Percentiles rank a stretch among this genome's conserved stretches.
Conservation (phyloP, 805 yeast genomes). For the Millerozyma acaciae region DNA sequence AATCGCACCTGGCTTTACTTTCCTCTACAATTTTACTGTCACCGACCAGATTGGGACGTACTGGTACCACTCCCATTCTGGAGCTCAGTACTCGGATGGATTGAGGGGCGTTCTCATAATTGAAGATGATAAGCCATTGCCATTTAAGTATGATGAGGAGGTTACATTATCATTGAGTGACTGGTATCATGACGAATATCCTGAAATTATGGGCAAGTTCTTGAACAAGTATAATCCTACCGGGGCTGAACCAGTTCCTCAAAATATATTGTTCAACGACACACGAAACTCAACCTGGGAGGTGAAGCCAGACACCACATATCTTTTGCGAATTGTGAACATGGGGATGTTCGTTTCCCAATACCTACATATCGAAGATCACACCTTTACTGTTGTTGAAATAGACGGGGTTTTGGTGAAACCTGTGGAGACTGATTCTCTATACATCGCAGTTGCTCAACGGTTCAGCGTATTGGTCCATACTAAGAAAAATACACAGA, state of each 20-base stretch:
- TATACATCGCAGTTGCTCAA: constrained; percentile 89
- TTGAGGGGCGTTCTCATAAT: constrained; percentile 64
- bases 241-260: constrained; percentile 98
- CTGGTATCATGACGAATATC: constrained; percentile 76
- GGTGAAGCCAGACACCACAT: constrained; percentile 83
- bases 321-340: constrained; percentile 75
- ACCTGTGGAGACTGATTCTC: constrained; percentile 60
- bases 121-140: constrained; percentile 34
- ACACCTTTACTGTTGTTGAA: constrained; percentile 80
- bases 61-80: constrained; percentile 82
- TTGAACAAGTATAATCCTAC: constrained; percentile 81
- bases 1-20: constrained; percentile 35
- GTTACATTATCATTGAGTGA: constrained; percentile 65
- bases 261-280: constrained; percentile 73
- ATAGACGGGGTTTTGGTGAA: constrained; percentile 89
- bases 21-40: constrained; percentile 38
- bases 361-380: constrained; percentile 85
- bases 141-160: constrained; percentile 67
- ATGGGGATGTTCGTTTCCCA: constrained; percentile 91
- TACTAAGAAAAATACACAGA: constrained; percentile 59
- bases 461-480: constrained; percentile 77
- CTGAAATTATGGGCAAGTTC: constrained; percentile 52
- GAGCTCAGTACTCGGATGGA: constrained; percentile 77
- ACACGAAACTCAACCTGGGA: constrained; percentile 71
- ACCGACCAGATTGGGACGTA: constrained; percentile 33